A percentile compares a stretch with the other conserved stretches of the same genome.
These are phyloP conservation scores for Remersonia thermophila DNA, from an alignment of 2,329 filamentous ascomycete genomes.

Conservation along the genomic window DNA sequence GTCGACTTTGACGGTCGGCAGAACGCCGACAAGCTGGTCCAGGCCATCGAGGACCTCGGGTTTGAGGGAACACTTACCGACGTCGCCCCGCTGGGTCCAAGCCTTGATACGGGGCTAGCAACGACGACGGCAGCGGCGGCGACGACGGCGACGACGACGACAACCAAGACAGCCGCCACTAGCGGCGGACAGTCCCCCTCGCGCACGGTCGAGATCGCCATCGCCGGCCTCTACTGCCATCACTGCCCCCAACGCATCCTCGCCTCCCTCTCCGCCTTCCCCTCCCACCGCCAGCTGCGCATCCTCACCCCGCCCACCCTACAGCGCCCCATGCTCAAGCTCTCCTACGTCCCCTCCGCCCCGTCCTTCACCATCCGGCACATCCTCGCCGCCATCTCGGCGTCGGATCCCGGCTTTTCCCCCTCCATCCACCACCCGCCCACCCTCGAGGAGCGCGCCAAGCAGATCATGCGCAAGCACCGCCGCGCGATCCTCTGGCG, in stretches of 20 bases:
- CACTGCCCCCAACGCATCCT: constrained; percentile 53
- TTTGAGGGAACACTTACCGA: constrained; percentile 51
- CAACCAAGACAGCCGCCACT: too few species aligned
- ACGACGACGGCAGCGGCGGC: constrained; percentile 1
- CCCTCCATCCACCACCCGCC: constrained; percentile 67
- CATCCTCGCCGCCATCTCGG: constrained; percentile 56
- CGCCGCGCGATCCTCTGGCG: constrained; percentile 56
- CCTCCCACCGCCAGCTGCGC: constrained; percentile 30
- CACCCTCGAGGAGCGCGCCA: constrained; percentile 71
- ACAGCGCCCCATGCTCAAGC: constrained; percentile 52
- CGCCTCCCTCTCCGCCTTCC: constrained; percentile 41
- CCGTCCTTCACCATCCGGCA: constrained; percentile 63
- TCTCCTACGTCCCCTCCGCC: constrained; percentile 57
- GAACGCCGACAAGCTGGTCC: constrained; percentile 35
- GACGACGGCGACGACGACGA: constrained; percentile 16
- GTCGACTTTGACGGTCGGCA: constrained; percentile 40
- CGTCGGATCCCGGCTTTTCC: constrained; percentile 51
- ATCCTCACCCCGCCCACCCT: constrained; percentile 44
- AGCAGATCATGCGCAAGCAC: constrained; percentile 58
- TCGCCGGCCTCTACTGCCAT: constrained; percentile 64
- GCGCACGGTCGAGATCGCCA: constrained; percentile 51
- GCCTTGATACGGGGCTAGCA: neutral
- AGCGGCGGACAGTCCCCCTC: neutral
- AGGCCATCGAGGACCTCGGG: constrained; percentile 49
- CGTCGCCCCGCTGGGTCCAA: constrained; percentile 22